phyloP scores from a whole-genome alignment of 345 rosid species.

The Syzygium jambos region DNA sequence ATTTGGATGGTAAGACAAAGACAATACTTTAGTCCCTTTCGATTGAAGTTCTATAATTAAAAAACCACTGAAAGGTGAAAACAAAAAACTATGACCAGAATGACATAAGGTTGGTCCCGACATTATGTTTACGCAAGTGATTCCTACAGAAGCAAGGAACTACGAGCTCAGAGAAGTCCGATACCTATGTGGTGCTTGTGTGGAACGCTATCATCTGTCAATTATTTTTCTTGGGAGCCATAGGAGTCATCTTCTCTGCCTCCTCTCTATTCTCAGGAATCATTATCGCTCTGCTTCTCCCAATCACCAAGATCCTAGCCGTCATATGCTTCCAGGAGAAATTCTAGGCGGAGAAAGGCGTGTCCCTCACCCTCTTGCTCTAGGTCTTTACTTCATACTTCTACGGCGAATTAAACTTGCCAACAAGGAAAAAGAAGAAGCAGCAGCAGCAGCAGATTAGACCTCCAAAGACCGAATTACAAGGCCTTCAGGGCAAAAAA shows the following conservation, averaged over 20 bases:
- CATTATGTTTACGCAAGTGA: slow-evolving; percentile 20
- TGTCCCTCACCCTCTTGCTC: slow-evolving; percentile 59
- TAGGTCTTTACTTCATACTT: slow-evolving; percentile 72
- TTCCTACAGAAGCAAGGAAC: slow-evolving; percentile 52
- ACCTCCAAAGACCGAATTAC: background rate
- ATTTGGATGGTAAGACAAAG: background rate
- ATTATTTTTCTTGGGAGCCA: slow-evolving; percentile 49
- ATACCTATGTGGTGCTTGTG: slow-evolving; percentile 36
- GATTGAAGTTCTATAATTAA: background rate
- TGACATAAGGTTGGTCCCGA: background rate
- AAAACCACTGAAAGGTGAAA: too few relatives aligned
- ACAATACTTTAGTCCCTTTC: too few relatives aligned
- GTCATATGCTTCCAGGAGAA: slow-evolving; percentile 57
- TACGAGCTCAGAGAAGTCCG: slow-evolving; percentile 39
- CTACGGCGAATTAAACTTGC: slow-evolving; percentile 41
- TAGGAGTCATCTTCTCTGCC: slow-evolving; percentile 48
- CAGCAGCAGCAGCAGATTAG: slow-evolving; percentile 2
- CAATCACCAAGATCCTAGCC: slow-evolving; percentile 55
- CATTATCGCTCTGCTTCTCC: slow-evolving; percentile 36
- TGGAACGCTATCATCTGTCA: slow-evolving; percentile 36
- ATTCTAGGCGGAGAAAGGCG: slow-evolving; percentile 55
- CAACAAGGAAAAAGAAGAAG: slow-evolving; percentile 7
- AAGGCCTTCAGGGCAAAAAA: background rate
- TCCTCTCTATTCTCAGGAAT: slow-evolving; percentile 54
- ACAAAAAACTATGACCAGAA: background rate